Evolutionary conservation across 2,329 filamentous ascomycete genomes (phyloP).

Genomic region (Aspergillus aculeatinus): DNA sequence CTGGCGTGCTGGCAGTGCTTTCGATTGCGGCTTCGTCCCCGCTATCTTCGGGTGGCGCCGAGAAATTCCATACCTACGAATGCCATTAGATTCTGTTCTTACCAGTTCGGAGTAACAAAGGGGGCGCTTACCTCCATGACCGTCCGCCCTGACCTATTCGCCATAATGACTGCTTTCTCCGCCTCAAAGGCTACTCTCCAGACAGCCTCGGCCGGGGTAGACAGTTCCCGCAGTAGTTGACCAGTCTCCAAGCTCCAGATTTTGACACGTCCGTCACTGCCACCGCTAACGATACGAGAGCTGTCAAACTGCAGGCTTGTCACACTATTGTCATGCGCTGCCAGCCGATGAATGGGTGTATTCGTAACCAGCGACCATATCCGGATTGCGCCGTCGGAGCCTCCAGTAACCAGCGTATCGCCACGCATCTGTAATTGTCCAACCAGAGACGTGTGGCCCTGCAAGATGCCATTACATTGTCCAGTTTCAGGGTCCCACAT

Average conservation of each 20-base stretch:
- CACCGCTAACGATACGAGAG: constrained; percentile 89
- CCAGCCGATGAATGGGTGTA: constrained; percentile 87
- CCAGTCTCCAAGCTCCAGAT: constrained; percentile 97
- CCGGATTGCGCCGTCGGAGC: constrained; percentile 90
- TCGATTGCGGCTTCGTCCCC: constrained; percentile 29
- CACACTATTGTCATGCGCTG: constrained; percentile 96
- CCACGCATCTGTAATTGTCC: constrained; percentile 95
- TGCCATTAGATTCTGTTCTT: constrained; percentile 27
- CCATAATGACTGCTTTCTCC: constrained; percentile 96
- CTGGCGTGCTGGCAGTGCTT: constrained; percentile 36
- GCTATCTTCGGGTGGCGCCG: constrained; percentile 60
- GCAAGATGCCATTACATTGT: constrained; percentile 84
- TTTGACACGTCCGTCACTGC: constrained; percentile 95
- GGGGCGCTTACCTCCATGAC: constrained; percentile 83
- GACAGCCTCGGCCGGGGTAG: constrained; percentile 87
- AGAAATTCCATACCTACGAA: constrained; percentile 86
- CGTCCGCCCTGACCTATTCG: constrained; percentile 77
- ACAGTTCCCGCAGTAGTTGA: constrained; percentile 84
- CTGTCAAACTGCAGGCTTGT: constrained; percentile 98
- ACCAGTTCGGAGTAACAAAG: not conserved
- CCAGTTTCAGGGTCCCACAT: constrained; percentile 93
- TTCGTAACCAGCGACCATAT: constrained; percentile 94
- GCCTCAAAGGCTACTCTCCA: constrained; percentile 98
- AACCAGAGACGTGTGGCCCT: constrained; percentile 94
- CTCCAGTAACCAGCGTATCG: constrained; percentile 91